phyloP scores from a whole-genome alignment of 345 rosid genomes.

The Eucalyptus tenuipes region DNA sequence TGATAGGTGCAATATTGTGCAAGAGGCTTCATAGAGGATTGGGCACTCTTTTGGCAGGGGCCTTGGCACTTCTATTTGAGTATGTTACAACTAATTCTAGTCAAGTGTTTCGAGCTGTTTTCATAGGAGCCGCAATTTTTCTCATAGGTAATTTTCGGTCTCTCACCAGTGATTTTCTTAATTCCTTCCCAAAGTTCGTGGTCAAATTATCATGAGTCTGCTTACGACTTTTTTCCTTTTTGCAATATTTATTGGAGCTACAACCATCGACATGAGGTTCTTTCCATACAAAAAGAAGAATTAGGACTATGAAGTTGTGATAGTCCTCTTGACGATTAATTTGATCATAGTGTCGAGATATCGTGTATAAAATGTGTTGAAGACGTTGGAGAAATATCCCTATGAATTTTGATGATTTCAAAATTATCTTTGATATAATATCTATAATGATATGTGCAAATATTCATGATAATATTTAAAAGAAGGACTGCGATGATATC shows the following conservation, averaged over 20 bases:
- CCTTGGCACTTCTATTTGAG: constrained; percentile 55
- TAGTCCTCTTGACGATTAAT: constrained; percentile 74
- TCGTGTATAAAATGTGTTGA: constrained; percentile 43
- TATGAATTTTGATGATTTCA: no score
- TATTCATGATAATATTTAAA: not conserved
- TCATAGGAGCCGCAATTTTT: constrained; percentile 62
- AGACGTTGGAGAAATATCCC: constrained; percentile 14
- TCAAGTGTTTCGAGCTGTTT: constrained; percentile 45
- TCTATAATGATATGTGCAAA: not conserved
- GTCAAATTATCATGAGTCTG: not conserved
- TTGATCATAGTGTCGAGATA: constrained; percentile 72
- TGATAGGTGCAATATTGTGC: constrained; percentile 67
- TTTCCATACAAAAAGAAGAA: constrained; percentile 75
- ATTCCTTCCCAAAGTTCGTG: not conserved
- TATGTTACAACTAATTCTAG: constrained; percentile 43
- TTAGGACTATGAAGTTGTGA: constrained; percentile 77
- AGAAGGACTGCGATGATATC: not conserved
- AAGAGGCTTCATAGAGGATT: constrained; percentile 79
- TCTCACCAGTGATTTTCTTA: not conserved
- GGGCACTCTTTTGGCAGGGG: constrained; percentile 64
- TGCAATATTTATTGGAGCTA: constrained; percentile 30
- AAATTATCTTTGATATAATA: no score
- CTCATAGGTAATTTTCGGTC: constrained; percentile 17
- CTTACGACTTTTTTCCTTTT: not conserved
- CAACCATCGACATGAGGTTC: constrained; percentile 64